These are phyloP conservation scores for Penicillium parvum DNA, from an alignment of 495 filamentous ascomycete species.

Conservation along the genomic window DNA sequence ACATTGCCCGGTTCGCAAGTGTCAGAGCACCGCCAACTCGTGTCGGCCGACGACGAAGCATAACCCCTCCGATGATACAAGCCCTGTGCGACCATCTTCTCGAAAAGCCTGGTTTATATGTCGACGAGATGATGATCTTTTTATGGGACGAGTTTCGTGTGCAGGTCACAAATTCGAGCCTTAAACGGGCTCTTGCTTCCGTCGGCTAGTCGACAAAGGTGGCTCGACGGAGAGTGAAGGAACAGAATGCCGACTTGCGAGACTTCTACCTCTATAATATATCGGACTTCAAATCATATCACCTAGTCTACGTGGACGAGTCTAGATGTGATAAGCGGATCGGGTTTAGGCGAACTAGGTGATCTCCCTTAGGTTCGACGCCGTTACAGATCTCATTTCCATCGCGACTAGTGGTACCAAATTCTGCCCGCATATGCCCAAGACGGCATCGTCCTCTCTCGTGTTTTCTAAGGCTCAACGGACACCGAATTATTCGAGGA, in stretches of 20 bases:
- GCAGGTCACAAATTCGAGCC: slow-evolving; percentile 1
- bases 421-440: slow-evolving; percentile 34
- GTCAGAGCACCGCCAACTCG: slow-evolving; percentile 20
- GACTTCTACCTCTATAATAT: neutral
- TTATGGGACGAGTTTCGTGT: slow-evolving; percentile 12
- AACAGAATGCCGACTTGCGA: neutral
- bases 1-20: slow-evolving; percentile 21
- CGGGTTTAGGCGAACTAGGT: neutral
- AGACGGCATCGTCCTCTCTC: slow-evolving; percentile 24
- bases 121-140: slow-evolving; percentile 17
- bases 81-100: slow-evolving; percentile 14
- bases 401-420: slow-evolving; percentile 26
- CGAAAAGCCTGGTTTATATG: slow-evolving; percentile 15
- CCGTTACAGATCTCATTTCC: slow-evolving; percentile 4
- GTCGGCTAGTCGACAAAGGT: slow-evolving; percentile 12
- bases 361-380: neutral
- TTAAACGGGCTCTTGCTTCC: slow-evolving; percentile 7
- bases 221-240: slow-evolving; percentile 1
- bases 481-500: slow-evolving; percentile 31
- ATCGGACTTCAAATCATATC: neutral
- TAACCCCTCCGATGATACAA: slow-evolving; percentile 19
- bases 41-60: slow-evolving; percentile 8
- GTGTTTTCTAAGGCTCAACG: slow-evolving; percentile 29
- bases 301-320: neutral
- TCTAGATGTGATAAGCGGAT: neutral